A percentile compares a stretch with the other conserved stretches of the same genome.
Conservation (phyloP, 2,329 filamentous ascomycete species). For the Akanthomyces lecanii region DNA sequence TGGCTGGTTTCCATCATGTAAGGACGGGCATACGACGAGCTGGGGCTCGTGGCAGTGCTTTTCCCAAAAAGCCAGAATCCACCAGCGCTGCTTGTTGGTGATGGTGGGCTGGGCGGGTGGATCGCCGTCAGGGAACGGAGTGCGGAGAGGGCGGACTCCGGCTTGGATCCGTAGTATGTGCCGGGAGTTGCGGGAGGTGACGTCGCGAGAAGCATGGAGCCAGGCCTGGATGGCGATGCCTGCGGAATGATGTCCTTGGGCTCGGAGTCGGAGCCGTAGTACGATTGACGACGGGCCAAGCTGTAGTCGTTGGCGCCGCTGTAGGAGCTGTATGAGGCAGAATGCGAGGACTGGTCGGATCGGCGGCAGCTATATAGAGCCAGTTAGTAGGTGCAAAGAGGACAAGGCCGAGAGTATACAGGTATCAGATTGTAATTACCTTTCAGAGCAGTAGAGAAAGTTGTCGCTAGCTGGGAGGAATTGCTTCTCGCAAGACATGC, state of each 20-base stretch:
- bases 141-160: slow-evolving; percentile 50
- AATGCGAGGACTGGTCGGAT: slow-evolving; percentile 42
- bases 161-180: slow-evolving; percentile 28
- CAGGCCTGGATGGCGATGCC: slow-evolving; percentile 58
- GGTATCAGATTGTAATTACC: slow-evolving; percentile 36
- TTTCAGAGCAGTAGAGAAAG: slow-evolving; percentile 59
- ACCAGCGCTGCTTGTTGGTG: slow-evolving; percentile 42
- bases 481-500: slow-evolving; percentile 65
- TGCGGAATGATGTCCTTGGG: slow-evolving; percentile 60
- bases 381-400: slow-evolving; percentile 22
- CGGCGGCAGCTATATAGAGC: slow-evolving; percentile 45
- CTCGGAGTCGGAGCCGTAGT: slow-evolving; percentile 44
- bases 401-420: background rate
- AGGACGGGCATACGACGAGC: slow-evolving; percentile 45
- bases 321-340: slow-evolving; percentile 19
- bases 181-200: slow-evolving; percentile 49
- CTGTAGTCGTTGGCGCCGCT: slow-evolving; percentile 28
- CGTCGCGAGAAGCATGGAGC: slow-evolving; percentile 47
- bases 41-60: slow-evolving; percentile 49
- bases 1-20: slow-evolving; percentile 46
- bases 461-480: slow-evolving; percentile 56
- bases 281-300: slow-evolving; percentile 39
- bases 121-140: slow-evolving; percentile 46
- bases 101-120: slow-evolving; percentile 52
- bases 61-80: slow-evolving; percentile 51